Evolutionary conservation across 257 asterid species (phyloP), one percentile per base, ranked within the genome.

Genomic region (Eustoma russellianum): DNA sequence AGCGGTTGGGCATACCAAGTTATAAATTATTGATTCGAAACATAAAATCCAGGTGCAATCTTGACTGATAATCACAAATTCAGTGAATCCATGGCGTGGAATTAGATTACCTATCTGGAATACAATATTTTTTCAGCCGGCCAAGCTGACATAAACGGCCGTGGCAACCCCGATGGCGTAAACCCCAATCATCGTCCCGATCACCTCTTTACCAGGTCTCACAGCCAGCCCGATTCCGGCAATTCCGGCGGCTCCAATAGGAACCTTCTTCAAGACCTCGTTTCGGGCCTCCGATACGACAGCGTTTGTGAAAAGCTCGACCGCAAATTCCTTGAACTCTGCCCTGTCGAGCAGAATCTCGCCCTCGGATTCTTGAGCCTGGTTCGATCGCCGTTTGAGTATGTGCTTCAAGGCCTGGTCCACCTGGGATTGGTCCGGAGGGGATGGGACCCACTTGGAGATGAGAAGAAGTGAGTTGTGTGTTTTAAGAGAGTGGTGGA

Each of bases 161-260:
- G 85, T 64, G 8, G 69, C 85, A 52, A 80, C 74, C 33, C 88
- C 91, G 13, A 85, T 78, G 73, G 88, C 86, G 82, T 85, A 85
- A 1, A 84, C 83, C 44, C 83, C 97, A 75, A 85, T 65, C 82
- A 71, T 86, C 70, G 86, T 81, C 41, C 53, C 86, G 44, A 82
- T 64, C n/a, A 78, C 63, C 48, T 53, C 79, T 58, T 64, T 85
- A 6, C 80, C 77, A 2, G 91, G 81, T 62, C 64, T 75, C 33
- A 79, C 70, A 45, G 78, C 68, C 71, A 57, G 66, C 62, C 91
- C 88, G 10, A 88, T 50, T 1, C 93, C 88, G 52, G 79, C 86
- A 47, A 88, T 85, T 14, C 91, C 95, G 6, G 71, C 82, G 48
- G 44, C 79, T 9, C 97, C 95, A n/a, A 85, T 38, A 41, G 93